Percentiles rank a stretch among this genome's conserved stretches.
Evolutionary conservation across 2,329 filamentous ascomycete genomes (phyloP).

Genomic region (Simplicillium sp.): DNA sequence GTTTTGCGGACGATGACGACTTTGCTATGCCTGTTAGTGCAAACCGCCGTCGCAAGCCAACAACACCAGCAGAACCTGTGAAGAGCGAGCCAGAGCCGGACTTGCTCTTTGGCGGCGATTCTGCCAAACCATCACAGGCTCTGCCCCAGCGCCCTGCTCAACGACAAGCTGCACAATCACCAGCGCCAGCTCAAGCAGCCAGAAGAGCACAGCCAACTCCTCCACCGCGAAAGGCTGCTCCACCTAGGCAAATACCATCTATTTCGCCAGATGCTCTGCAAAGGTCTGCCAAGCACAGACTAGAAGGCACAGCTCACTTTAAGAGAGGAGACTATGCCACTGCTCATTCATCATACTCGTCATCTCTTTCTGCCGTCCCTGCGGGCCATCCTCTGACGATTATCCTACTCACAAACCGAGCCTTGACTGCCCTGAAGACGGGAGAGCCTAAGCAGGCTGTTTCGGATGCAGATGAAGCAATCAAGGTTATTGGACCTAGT

Average conservation of each 20-base stretch:
- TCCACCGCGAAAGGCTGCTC: conserved; percentile 32
- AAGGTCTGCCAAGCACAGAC: conserved; percentile 67
- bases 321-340: conserved; percentile 88
- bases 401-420: conserved; percentile 83
- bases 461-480: conserved; percentile 70
- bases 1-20: conserved; percentile 66
- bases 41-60: conserved; percentile 61
- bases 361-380: conserved; percentile 67
- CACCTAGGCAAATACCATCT: conserved; percentile 52
- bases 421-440: conserved; percentile 81
- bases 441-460: conserved; percentile 86
- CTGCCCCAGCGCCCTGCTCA: conserved; percentile 27
- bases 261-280: conserved; percentile 62
- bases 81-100: conserved; percentile 42
- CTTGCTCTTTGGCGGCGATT: conserved; percentile 46
- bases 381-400: conserved; percentile 73
- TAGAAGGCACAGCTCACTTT: conserved; percentile 78
- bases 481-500: conserved; percentile 69
- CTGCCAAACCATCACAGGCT: conserved; percentile 22
- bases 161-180: conserved; percentile 25
- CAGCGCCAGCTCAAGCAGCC: conserved; percentile 2
- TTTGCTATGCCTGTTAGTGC: conserved; percentile 82
- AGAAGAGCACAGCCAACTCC: conserved; percentile 16
- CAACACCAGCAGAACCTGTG: conserved; percentile 36
- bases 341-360: conserved; percentile 74